Percentiles rank a stretch among this genome's conserved stretches.
phyloP scores from a whole-genome alignment of 345 rosid genomes.

The Anacardium occidentale region DNA sequence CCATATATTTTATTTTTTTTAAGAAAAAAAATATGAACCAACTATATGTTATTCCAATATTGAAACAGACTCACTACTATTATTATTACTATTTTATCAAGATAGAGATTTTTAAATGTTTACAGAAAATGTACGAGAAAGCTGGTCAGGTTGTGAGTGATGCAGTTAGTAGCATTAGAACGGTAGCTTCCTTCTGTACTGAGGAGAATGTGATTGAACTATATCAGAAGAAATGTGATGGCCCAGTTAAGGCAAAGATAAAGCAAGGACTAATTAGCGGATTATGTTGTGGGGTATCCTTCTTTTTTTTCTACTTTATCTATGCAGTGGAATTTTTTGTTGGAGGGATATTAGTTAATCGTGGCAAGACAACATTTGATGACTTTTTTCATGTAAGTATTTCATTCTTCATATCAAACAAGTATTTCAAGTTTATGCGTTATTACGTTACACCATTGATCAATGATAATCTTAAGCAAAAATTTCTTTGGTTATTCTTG shows the following conservation, averaged over 20 bases:
- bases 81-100: background rate
- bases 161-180: constrained; percentile 78
- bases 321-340: constrained; percentile 30
- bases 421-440: background rate
- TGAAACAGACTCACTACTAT: no score
- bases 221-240: constrained; percentile 63
- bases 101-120: constrained; percentile 2
- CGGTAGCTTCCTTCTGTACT: constrained; percentile 80
- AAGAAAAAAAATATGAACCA: no score
- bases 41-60: no score
- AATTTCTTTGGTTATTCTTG: no score
- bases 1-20: no score
- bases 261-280: constrained; percentile 66
- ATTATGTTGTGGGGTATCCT: constrained; percentile 32
- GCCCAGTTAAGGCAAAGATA: constrained; percentile 57
- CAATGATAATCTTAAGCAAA: no score
- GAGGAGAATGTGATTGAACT: constrained; percentile 70
- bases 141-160: constrained; percentile 83
- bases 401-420: background rate
- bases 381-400: constrained; percentile 38
- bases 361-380: constrained; percentile 25
- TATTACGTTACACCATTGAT: background rate
- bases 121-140: constrained; percentile 73
- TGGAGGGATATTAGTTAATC: constrained; percentile 32
- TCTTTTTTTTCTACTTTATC: constrained; percentile 24